Conservation (phyloP, 306 rosid genomes). For the Styphnolobium japonicum region DNA sequence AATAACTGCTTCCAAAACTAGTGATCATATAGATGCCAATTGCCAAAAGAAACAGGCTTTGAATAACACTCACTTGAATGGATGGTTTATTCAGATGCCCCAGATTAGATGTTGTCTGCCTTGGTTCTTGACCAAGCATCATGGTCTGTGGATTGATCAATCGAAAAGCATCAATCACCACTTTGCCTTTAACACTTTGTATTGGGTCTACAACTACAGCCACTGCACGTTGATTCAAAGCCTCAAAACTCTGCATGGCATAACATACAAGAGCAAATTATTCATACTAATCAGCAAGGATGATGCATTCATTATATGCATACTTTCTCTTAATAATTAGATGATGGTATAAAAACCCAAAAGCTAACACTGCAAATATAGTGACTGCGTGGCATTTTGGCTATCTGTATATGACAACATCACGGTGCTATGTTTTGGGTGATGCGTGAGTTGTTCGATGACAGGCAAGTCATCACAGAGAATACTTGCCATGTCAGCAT, state of each 20-base stretch:
- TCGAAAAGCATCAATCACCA: conserved; percentile 93
- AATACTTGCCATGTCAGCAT: background rate
- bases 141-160: conserved; percentile 91
- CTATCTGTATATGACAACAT: no score
- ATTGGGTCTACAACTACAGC: conserved; percentile 97
- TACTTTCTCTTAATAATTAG: no score
- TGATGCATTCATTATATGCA: no score
- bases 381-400: no score
- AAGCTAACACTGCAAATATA: no score
- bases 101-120: conserved; percentile 92
- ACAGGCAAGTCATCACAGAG: background rate
- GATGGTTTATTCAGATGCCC: conserved; percentile 97
- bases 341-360: no score
- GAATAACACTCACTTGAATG: conserved; percentile 61
- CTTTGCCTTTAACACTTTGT: conserved; percentile 95
- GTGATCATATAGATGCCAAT: background rate
- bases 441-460: no score
- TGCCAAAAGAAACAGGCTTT: background rate
- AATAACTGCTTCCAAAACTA: conserved; percentile 3
- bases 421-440: no score
- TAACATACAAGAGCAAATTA: background rate
- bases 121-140: conserved; percentile 99
- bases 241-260: conserved; percentile 78
- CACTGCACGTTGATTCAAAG: conserved; percentile 92
- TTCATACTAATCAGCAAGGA: background rate